Evolutionary conservation across 495 filamentous ascomycete species (phyloP).

Genomic region (Penicillium bovifimosum): DNA sequence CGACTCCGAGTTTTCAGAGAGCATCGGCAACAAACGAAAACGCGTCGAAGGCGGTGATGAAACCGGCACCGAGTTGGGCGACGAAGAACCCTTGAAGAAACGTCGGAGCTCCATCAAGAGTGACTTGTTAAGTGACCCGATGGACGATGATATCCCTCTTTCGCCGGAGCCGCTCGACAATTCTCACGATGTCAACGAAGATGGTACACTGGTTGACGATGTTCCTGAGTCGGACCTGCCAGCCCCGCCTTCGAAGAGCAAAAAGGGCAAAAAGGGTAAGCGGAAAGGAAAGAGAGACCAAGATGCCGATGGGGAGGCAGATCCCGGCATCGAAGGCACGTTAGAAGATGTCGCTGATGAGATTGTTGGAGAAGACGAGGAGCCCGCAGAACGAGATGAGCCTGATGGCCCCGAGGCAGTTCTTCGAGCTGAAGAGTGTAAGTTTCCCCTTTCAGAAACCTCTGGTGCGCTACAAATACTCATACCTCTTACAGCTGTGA

Average conservation of each 20-base stretch:
- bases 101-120: conserved; percentile 43
- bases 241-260: conserved; percentile 24
- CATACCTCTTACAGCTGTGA: conserved; percentile 55
- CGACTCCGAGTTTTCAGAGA: conserved; percentile 29
- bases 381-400: conserved; percentile 38
- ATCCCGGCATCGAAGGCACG: conserved; percentile 23
- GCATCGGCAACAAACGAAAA: conserved; percentile 45
- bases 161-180: conserved; percentile 37
- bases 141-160: conserved; percentile 22
- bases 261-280: conserved; percentile 42
- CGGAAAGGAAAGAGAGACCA: conserved; percentile 38
- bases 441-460: conserved; percentile 23
- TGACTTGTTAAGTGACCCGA: conserved; percentile 40
- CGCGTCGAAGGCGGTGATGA: conserved; percentile 39
- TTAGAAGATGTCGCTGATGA: conserved; percentile 32
- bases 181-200: conserved; percentile 27
- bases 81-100: conserved; percentile 41
- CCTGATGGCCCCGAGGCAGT: conserved; percentile 36
- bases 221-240: conserved; percentile 34
- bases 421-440: conserved; percentile 55
- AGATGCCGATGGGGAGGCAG: conserved; percentile 36
- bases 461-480: conserved; percentile 25
- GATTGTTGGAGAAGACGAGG: conserved; percentile 42
- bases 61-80: conserved; percentile 35
- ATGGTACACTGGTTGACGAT: conserved; percentile 36